Conservation (phyloP, 2,329 filamentous ascomycete genomes). For the Fusarium drepaniforme region DNA sequence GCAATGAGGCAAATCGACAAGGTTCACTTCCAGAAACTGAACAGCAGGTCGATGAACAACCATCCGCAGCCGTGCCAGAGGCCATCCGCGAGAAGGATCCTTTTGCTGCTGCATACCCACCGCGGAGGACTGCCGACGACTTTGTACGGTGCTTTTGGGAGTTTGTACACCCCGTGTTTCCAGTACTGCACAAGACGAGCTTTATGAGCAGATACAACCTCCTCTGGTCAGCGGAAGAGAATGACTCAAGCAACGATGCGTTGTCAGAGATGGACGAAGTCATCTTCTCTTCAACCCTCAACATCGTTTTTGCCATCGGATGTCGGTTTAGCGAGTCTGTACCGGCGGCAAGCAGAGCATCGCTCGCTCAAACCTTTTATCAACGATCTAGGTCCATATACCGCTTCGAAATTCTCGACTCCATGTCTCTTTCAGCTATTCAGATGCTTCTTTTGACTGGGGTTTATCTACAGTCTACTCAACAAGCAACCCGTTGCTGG, state of each 20-base stretch:
- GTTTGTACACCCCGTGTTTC: slow-evolving; percentile 18
- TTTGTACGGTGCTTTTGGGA: slow-evolving; percentile 14
- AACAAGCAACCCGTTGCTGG: slow-evolving; percentile 17
- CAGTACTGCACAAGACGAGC: not conserved
- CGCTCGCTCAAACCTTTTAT: slow-evolving; percentile 6
- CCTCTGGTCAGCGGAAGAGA: not conserved
- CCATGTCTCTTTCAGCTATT: not conserved
- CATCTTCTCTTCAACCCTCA: slow-evolving; percentile 7
- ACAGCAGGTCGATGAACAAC: not conserved
- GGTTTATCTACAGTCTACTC: slow-evolving; percentile 20
- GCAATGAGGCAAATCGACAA: not conserved
- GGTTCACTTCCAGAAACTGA: not conserved
- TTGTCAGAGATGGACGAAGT: not conserved
- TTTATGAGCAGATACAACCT: slow-evolving; percentile 8
- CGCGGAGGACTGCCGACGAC: not conserved
- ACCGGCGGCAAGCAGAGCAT: not conserved
- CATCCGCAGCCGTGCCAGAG: not conserved
- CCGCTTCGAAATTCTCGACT: slow-evolving; percentile 8
- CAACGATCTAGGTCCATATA: slow-evolving; percentile 6
- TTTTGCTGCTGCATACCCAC: not conserved
- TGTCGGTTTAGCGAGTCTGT: slow-evolving; percentile 10
- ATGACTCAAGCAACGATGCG: not conserved
- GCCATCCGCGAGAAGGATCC: not conserved
- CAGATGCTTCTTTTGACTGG: slow-evolving; percentile 17
- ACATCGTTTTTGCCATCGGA: slow-evolving; percentile 17